These are phyloP conservation scores for Xylaria sp. DNA, from an alignment of 2,329 filamentous ascomycete species.

Conservation along the genomic window DNA sequence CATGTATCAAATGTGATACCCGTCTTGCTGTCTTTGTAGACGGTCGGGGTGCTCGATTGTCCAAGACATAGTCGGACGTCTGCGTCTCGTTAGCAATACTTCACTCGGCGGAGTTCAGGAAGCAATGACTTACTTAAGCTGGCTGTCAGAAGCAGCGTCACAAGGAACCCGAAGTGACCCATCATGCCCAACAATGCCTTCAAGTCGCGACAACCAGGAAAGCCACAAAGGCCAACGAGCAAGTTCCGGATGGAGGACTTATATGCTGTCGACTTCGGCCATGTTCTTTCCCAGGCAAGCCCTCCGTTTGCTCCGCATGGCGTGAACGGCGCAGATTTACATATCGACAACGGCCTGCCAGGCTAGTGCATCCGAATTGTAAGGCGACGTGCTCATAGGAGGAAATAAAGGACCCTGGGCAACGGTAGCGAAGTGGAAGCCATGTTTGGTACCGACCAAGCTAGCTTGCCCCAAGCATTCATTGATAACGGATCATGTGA, in stretches of 20 bases:
- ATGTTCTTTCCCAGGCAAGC: not conserved
- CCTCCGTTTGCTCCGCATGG: conserved; percentile 13
- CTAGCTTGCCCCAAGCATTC: conserved; percentile 20
- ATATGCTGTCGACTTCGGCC: conserved; percentile 28
- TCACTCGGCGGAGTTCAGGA: not conserved
- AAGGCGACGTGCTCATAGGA: conserved; percentile 35
- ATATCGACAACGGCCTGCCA: conserved; percentile 13
- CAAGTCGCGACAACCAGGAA: conserved; percentile 21
- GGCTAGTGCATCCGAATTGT: conserved; percentile 9
- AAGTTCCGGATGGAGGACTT: conserved; percentile 17
- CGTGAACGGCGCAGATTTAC: conserved; percentile 11
- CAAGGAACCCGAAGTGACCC: conserved; percentile 39
- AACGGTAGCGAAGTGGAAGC: conserved; percentile 26
- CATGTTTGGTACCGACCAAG: conserved; percentile 16
- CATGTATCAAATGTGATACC: conserved; percentile 65
- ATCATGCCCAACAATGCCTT: conserved; percentile 35
- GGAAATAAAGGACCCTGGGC: conserved; percentile 30
- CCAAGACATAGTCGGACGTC: conserved; percentile 42
- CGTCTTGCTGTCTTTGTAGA: conserved; percentile 59
- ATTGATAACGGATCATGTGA: conserved; percentile 27
- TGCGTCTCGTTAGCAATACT: conserved; percentile 37
- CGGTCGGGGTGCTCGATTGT: conserved; percentile 42
- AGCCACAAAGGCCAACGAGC: conserved; percentile 7
- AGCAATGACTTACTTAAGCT: conserved; percentile 37
- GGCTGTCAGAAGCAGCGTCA: conserved; percentile 42